A percentile compares a stretch with the other conserved stretches of the same genome.
phyloP scores from a whole-genome alignment of 495 filamentous ascomycete genomes.

The Penicillium robsamsonii region DNA sequence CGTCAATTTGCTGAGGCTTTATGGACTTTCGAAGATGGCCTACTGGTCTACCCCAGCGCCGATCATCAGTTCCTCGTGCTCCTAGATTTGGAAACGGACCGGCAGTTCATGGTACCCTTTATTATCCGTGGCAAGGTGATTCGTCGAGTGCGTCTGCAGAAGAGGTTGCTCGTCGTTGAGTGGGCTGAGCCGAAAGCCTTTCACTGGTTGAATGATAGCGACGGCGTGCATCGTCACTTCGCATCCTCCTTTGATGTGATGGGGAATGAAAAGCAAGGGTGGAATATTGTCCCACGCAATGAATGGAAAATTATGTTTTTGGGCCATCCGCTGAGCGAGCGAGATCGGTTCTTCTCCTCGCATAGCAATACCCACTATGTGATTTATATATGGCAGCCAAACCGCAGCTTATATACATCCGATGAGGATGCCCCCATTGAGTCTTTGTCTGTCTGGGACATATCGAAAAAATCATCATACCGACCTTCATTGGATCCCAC shows the following conservation, averaged over 20 bases:
- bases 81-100: constrained; percentile 51
- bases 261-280: constrained; percentile 27
- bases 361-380: constrained; percentile 64
- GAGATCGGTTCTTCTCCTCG: constrained; percentile 63
- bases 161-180: constrained; percentile 58
- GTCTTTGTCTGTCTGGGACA: constrained; percentile 65
- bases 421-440: constrained; percentile 61
- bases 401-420: constrained; percentile 54
- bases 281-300: constrained; percentile 54
- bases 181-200: constrained; percentile 62
- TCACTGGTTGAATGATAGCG: constrained; percentile 57
- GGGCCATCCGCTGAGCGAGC: constrained; percentile 57
- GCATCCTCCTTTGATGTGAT: constrained; percentile 60
- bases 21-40: constrained; percentile 61
- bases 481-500: constrained; percentile 55
- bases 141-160: constrained; percentile 56
- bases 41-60: constrained; percentile 56
- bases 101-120: constrained; percentile 53
- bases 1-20: constrained; percentile 54
- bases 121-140: constrained; percentile 52
- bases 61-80: constrained; percentile 46
- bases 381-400: constrained; percentile 65
- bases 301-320: constrained; percentile 68
- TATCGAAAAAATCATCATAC: constrained; percentile 54
- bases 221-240: constrained; percentile 61